Evolutionary conservation across 139 green algal species (phyloP).

Genomic region (Picochlorum sp.): DNA sequence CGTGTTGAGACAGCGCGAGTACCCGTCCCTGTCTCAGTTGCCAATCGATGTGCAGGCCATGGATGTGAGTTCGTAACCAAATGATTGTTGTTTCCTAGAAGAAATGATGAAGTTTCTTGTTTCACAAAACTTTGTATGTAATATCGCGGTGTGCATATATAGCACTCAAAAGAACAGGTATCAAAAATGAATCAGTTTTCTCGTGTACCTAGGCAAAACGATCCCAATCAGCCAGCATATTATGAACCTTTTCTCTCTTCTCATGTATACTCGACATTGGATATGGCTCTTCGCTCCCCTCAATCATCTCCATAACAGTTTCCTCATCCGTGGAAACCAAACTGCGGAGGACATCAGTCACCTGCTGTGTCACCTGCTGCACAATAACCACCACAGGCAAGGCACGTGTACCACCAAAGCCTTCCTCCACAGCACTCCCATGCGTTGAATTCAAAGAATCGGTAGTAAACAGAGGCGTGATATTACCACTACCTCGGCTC

Average conservation of each 20-base stretch:
- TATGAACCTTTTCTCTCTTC: background rate
- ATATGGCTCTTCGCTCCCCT: background rate
- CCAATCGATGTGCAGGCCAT: too few relatives aligned
- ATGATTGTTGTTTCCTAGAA: too few relatives aligned
- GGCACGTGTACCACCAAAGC: background rate
- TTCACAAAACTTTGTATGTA: too few relatives aligned
- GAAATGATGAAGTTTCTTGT: too few relatives aligned
- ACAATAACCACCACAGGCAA: background rate
- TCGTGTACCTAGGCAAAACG: background rate
- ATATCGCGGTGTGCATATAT: too few relatives aligned
- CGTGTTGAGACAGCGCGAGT: slow-evolving; percentile 31
- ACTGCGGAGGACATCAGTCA: background rate
- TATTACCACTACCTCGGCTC: too few relatives aligned
- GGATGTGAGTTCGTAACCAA: too few relatives aligned
- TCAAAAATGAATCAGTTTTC: background rate
- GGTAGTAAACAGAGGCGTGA: too few relatives aligned
- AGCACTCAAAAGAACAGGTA: background rate
- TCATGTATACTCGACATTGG: background rate
- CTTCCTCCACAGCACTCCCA: background rate
- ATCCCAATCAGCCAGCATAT: slow-evolving; percentile 2
- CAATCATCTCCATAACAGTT: background rate
- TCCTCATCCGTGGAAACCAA: background rate
- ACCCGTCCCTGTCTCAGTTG: too few relatives aligned
- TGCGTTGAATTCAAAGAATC: too few relatives aligned
- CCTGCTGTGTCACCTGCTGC: background rate